A percentile compares a stretch with the other conserved stretches of the same genome.
Conservation (phyloP, 2,329 filamentous ascomycete species). For the Coniochaeta sp. region DNA sequence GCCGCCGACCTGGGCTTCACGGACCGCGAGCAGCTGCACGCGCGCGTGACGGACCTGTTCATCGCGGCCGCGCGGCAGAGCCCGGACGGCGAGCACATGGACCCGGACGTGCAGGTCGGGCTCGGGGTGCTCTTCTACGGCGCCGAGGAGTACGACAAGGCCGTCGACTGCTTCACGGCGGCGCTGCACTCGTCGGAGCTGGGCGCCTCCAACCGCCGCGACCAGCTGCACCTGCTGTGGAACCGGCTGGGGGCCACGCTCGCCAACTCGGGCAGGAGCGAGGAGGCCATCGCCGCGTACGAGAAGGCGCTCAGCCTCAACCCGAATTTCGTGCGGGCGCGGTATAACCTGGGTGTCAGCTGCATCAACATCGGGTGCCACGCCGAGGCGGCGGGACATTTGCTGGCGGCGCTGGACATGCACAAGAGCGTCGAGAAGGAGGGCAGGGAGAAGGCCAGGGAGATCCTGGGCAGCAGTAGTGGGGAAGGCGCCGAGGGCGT, state of each 20-base stretch:
- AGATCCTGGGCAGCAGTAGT: constrained; percentile 76
- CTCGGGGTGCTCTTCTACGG: constrained; percentile 97
- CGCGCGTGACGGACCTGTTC: constrained; percentile 84
- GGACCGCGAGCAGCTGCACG: constrained; percentile 81
- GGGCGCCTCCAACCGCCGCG: constrained; percentile 74
- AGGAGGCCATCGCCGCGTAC: constrained; percentile 96
- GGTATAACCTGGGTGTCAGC: constrained; percentile 92
- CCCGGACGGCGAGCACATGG: constrained; percentile 90
- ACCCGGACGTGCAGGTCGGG: constrained; percentile 95
- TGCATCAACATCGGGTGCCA: constrained; percentile 98
- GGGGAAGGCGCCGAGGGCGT: constrained; percentile 35
- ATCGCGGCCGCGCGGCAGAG: constrained; percentile 88
- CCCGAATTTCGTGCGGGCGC: constrained; percentile 92
- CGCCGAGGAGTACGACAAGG: constrained; percentile 95
- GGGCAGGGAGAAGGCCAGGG: constrained; percentile 73
- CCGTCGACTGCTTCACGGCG: constrained; percentile 94
- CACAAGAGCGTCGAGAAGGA: constrained; percentile 88
- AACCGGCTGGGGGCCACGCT: constrained; percentile 94
- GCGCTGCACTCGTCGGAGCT: constrained; percentile 80
- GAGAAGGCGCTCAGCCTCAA: constrained; percentile 84
- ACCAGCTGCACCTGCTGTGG: constrained; percentile 91
- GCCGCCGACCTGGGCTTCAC: constrained; percentile 88
- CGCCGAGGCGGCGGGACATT: constrained; percentile 84
- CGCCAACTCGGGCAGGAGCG: constrained; percentile 85
- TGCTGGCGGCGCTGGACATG: constrained; percentile 88